Evolutionary conservation across 805 yeast species (phyloP), one percentile per base, ranked within the genome.

Genomic region (Isabelozyma gotoi): DNA sequence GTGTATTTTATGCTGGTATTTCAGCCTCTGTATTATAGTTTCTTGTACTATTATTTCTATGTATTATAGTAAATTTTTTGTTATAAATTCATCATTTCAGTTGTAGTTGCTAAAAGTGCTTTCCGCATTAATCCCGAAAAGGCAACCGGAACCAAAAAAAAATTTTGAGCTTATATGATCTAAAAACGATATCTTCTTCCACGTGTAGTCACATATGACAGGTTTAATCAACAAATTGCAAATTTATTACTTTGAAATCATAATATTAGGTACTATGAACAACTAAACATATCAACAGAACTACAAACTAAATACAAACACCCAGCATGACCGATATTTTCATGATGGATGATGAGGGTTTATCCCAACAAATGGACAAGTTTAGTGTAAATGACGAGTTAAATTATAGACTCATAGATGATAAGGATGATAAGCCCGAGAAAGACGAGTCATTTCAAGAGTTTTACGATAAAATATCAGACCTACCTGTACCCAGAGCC

Each of bases 281-380:
- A 19, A 18, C 20, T 19, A n/a, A n/a, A 15, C 11, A 29, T 19
- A 20, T 19, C 40, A 5, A 18, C 35, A 7, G 6, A n/a, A 5
- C 8, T 17, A 12, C 29, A 7, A 5, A 7, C n/a, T n/a, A n/a
- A n/a, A n/a, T n/a, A 33, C 14, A 18, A 20, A 21, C 31, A 20
- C 11, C 12, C 15, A 49, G 19, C 29, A 67, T 67, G 72, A 50
- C 71, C 14, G 69, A 57, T 32, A 58, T 67, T 12, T 67, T 67
- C 42, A 47, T 53, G 36, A 67, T 67, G 72, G 72, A 67, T 37
- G 72, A 24, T n/a, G 29, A 24, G 8, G 29, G 29, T 4, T 24
- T 24, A 24, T 10, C 29, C 29, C 29, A 24, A 10, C 38, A 40
- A 27, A 17, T 40, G 29, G 36, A 38, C 14, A 12, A 18, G 12